Evolutionary conservation across 192 early-diverging fungal genomes (phyloP).

Genomic region (Entomortierella parvispora): DNA sequence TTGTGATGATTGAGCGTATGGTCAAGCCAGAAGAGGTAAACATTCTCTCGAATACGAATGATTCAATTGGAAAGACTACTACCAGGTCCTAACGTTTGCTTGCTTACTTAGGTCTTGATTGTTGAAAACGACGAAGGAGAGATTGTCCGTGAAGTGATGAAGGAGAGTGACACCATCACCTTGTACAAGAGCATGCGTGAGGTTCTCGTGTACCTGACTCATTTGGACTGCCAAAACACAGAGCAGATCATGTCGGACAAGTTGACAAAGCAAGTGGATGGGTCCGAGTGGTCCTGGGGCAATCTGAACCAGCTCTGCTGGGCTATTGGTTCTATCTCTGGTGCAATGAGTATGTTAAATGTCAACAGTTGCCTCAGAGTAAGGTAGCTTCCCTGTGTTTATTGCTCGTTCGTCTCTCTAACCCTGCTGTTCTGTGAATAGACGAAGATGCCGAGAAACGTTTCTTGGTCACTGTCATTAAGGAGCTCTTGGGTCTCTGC

Average conservation of each 20-base stretch:
- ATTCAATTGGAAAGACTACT: not conserved
- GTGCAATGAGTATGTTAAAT: slow-evolving; percentile 78
- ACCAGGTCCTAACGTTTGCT: not conserved
- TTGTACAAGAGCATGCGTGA: slow-evolving; percentile 99
- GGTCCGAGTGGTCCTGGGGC: slow-evolving; percentile 97
- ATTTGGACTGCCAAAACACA: slow-evolving; percentile 94
- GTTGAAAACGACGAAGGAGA: slow-evolving; percentile 99
- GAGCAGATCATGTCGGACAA: slow-evolving; percentile 97
- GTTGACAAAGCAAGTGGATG: slow-evolving; percentile 92
- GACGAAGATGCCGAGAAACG: slow-evolving; percentile 96
- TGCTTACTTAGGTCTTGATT: slow-evolving; percentile 78
- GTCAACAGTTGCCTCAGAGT: not conserved
- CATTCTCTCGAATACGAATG: not conserved
- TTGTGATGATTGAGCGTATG: slow-evolving; percentile 99
- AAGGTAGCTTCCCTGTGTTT: not conserved
- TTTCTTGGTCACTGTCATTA: slow-evolving; percentile 98
- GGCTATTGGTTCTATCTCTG: slow-evolving; percentile 99
- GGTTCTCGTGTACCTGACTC: slow-evolving; percentile 96
- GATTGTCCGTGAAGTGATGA: slow-evolving; percentile 96
- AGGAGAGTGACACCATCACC: slow-evolving; percentile 98
- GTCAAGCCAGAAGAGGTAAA: slow-evolving; percentile 96
- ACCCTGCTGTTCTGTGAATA: slow-evolving; percentile 9
- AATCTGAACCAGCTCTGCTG: slow-evolving; percentile 99
- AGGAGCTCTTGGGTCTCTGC: slow-evolving; percentile 93
- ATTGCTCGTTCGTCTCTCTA: too few relatives aligned